Conservation (phyloP, 23 red algal genomes). For the Gracilaria gracilis region DNA sequence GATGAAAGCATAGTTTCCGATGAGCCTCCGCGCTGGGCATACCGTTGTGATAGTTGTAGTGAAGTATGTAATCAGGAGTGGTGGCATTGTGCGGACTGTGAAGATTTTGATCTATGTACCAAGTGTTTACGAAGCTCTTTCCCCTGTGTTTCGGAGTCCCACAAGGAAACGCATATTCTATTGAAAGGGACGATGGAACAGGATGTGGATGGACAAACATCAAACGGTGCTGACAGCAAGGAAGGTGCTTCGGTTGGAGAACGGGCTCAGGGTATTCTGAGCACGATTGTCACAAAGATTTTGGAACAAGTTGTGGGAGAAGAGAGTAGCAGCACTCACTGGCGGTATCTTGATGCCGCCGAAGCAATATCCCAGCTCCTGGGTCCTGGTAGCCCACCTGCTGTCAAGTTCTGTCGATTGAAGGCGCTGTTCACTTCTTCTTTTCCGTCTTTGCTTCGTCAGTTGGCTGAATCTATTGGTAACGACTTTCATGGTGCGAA, state of each 20-base stretch:
- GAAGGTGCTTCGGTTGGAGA: neutral
- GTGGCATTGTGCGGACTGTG: slow-evolving; percentile 75
- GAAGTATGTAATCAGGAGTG: slow-evolving; percentile 69
- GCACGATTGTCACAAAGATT: slow-evolving; percentile 12
- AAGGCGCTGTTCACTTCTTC: slow-evolving; percentile 37
- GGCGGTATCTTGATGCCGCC: slow-evolving; percentile 59
- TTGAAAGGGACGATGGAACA: slow-evolving; percentile 39
- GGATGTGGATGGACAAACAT: slow-evolving; percentile 35
- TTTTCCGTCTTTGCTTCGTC: slow-evolving; percentile 2
- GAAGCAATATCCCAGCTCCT: slow-evolving; percentile 53
- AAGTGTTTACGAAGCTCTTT: slow-evolving; percentile 55
- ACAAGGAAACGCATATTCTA: slow-evolving; percentile 47
- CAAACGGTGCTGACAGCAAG: neutral
- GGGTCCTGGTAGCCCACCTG: slow-evolving; percentile 19
- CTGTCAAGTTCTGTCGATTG: slow-evolving; percentile 25
- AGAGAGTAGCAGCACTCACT: slow-evolving; percentile 1
- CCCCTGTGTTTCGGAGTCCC: slow-evolving; percentile 12
- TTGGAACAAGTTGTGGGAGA: slow-evolving; percentile 30
- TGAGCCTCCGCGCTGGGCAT: slow-evolving; percentile 60
- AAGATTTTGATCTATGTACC: slow-evolving; percentile 77
- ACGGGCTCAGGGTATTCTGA: slow-evolving; percentile 14
- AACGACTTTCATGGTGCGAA: slow-evolving; percentile 29
- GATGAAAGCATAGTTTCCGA: slow-evolving; percentile 25
- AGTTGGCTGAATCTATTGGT: neutral
- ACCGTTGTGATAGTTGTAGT: slow-evolving; percentile 71